Evolutionary conservation across 2,329 filamentous ascomycete genomes (phyloP), one percentile per base, ranked within the genome.

Genomic region (Hysterium pulicare): DNA sequence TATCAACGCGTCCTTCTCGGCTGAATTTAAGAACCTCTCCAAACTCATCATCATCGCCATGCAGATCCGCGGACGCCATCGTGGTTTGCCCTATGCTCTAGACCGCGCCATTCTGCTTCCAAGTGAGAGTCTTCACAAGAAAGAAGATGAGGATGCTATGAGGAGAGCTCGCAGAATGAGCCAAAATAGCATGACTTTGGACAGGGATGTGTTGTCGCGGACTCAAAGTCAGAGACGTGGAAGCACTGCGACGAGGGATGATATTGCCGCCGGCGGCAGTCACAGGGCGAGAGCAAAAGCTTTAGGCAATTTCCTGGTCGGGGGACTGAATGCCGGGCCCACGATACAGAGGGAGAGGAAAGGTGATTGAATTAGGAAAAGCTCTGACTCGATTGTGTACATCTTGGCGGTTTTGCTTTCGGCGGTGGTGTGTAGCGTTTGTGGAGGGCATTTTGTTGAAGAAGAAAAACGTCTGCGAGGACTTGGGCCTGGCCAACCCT

Each of bases 1-100:
- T 16, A 75, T 82, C 63, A 86, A 95, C 65, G 78, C 89, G 0
- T 90, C 87, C 0, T 89, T 98, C 51, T 90, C 82, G 23, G 84
- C 79, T 0, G 81, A 96, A 54, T 96, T 98, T 65, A 81, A 77
- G 10, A 77, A 83, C 0, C 67, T 95, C 5, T 79, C 75, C 15
- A 84, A 83, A 56, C 72, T 84, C 46, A 73, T 84, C 49, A 80
- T 84, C 54, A 78, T 83, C 47, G 80, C 81, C 9, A 84, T 84
- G 81, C 77, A 82, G 67, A 69, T 84, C 44, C 79, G 81, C 48
- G 81, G 81, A 22, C 72, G 81, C 5, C 81, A 84, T 55, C 78
- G 81, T 69, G 81, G 81, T 23, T 65, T 84, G 1, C 81, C 81
- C 0, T 83, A 84, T 53, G 66, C 89, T 61, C 66, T 86, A 6